Evolutionary conservation across 306 rosid genomes (phyloP), one percentile per base, ranked within the genome.

Genomic region (Heteromeles arbutifolia): DNA sequence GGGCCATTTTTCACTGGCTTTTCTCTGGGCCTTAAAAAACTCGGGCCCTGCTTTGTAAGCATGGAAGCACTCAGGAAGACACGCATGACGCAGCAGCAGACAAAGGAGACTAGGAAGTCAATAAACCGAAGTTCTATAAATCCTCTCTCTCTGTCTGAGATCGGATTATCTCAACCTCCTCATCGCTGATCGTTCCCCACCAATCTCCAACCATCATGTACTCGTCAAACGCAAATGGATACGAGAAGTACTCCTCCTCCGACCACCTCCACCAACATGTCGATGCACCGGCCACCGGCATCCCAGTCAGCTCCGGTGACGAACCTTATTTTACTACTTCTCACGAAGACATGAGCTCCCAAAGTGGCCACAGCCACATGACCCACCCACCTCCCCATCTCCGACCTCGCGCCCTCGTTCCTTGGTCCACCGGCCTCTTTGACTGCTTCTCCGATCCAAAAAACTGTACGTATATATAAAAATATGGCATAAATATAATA

Each of bases 381-480:
- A 50, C 31, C 75, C 43, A 28, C 19, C 19, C 5, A 2, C 65
- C 66, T 19, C 0, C 58, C 7, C 68, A 19, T 17, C 31, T 12
- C 54, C 79, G 59, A n/a, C 76, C 81, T 31, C 53, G 61, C 19
- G 29, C 41, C 12, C 78, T 45, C 0, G 84, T 69, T 2, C 84
- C 86, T 0, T 91, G 96, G 96, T 88, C 91, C 48, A 78, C 88
- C 31, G 90, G 92, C 37, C 86, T 88, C 41, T 87, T 80, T 14
- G 92, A 84, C 29, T 91, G 93, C 85, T 77, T 61, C 79, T 85
- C 93, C 63, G 80, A 87, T 63, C 34, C 48, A 53, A 52, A 13
- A 26, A 85, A 44, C 74, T 87, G 91, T 86, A 77, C 34, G 67
- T 17, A 17, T 48, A 14, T 14, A 14, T 14, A 14, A 13, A 5